A percentile compares a stretch with the other conserved stretches of the same genome.
phyloP scores from a whole-genome alignment of 192 early-diverging fungal genomes.

The Entomortierella chlamydospora region DNA sequence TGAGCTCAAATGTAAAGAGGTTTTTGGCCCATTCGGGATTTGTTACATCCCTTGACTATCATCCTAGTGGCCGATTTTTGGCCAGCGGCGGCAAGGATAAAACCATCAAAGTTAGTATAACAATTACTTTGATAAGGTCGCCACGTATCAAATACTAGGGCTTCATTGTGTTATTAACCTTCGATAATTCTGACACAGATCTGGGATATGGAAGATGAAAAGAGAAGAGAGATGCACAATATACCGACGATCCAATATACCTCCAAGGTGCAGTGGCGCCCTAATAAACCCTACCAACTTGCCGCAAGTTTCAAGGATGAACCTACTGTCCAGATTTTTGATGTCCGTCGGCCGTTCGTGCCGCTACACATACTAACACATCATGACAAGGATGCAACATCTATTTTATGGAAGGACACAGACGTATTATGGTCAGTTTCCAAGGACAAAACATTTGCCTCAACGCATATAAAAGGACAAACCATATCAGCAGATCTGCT shows the following conservation, averaged over 20 bases:
- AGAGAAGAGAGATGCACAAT: constrained; percentile 63
- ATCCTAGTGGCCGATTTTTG: constrained; percentile 73
- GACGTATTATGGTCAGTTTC: constrained; percentile 76
- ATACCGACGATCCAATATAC: constrained; percentile 77
- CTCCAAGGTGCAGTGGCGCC: constrained; percentile 79
- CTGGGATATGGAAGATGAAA: constrained; percentile 77
- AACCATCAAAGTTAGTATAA: constrained; percentile 71
- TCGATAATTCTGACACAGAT: constrained; percentile 51
- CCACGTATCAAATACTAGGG: not conserved
- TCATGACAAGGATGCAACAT: constrained; percentile 77
- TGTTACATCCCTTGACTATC: constrained; percentile 80
- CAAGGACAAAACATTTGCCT: constrained; percentile 81
- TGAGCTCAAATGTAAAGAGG: constrained; percentile 68
- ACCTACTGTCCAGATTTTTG: constrained; percentile 77
- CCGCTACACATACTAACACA: constrained; percentile 74
- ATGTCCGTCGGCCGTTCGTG: constrained; percentile 75
- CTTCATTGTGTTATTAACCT: not conserved
- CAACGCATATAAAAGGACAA: constrained; percentile 62
- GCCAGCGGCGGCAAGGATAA: constrained; percentile 84
- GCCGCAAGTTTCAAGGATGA: constrained; percentile 77
- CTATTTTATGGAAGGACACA: constrained; percentile 74
- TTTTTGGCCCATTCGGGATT: constrained; percentile 79
- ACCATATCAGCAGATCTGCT: constrained; percentile 63
- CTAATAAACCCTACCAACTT: constrained; percentile 72
- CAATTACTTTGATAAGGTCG: not conserved